Evolutionary conservation across 768 basidiomycete species (phyloP).

Genomic region (Hypholoma fasciculare): DNA sequence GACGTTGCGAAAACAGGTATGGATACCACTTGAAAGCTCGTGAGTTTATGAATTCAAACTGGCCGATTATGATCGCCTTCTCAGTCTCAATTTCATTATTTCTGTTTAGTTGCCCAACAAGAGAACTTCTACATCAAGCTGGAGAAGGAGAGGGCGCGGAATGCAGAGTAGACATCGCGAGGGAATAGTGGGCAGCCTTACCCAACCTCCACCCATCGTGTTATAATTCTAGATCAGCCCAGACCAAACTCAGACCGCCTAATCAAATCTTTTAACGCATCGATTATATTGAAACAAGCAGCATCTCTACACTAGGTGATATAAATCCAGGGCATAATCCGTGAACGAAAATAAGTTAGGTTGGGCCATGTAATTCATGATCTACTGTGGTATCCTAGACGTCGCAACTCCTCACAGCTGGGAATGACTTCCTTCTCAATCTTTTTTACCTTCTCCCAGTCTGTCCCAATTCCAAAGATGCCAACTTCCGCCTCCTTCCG

Average conservation of each 20-base stretch:
- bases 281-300: conserved; percentile 15
- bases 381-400: conserved; percentile 49
- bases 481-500: conserved; percentile 78
- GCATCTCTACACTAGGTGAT: conserved; percentile 20
- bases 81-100: neutral
- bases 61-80: neutral
- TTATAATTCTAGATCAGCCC: conserved; percentile 22
- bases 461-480: conserved; percentile 88
- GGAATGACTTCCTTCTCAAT: conserved; percentile 71
- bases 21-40: conserved; percentile 73
- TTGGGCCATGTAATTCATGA: conserved; percentile 11
- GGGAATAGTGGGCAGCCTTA: conserved; percentile 2
- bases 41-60: conserved; percentile 40
- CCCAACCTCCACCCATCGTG: conserved; percentile 6
- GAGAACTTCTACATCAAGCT: conserved; percentile 87
- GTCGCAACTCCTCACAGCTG: conserved; percentile 77
- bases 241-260: conserved; percentile 7
- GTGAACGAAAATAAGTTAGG: conserved; percentile 22
- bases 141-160: conserved; percentile 57
- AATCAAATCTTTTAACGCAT: conserved; percentile 11
- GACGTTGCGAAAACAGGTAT: conserved; percentile 59
- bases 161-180: conserved; percentile 8
- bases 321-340: conserved; percentile 21
- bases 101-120: conserved; percentile 66
- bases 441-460: conserved; percentile 84